These are phyloP conservation scores for Ascochyta fabae DNA, from an alignment of 2,329 filamentous ascomycete species.

Conservation along the genomic window DNA sequence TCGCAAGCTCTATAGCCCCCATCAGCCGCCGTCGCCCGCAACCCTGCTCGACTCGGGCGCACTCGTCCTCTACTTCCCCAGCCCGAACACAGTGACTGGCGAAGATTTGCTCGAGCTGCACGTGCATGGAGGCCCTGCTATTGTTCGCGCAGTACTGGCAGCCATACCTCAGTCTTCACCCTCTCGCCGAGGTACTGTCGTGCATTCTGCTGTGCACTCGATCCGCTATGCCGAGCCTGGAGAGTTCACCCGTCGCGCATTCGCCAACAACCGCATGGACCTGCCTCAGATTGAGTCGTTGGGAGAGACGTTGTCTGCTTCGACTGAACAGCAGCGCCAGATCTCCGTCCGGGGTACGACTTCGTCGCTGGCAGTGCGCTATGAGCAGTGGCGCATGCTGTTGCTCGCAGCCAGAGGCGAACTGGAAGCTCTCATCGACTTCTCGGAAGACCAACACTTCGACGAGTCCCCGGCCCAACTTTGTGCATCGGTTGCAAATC, in stretches of 20 bases:
- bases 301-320: slow-evolving; percentile 64
- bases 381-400: slow-evolving; percentile 80
- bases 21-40: slow-evolving; percentile 46
- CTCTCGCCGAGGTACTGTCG: not conserved
- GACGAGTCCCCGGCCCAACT: slow-evolving; percentile 82
- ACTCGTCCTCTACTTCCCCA: slow-evolving; percentile 81
- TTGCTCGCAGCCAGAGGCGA: slow-evolving; percentile 85
- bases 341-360: slow-evolving; percentile 81
- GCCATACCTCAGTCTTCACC: slow-evolving; percentile 69
- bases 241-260: slow-evolving; percentile 92
- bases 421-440: slow-evolving; percentile 94
- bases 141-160: slow-evolving; percentile 82
- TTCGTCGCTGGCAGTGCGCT: slow-evolving; percentile 72
- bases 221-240: slow-evolving; percentile 92
- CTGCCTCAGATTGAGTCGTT: slow-evolving; percentile 79
- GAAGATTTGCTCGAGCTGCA: slow-evolving; percentile 93
- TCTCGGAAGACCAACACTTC: slow-evolving; percentile 96
- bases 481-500: slow-evolving; percentile 69
- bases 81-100: slow-evolving; percentile 83
- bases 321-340: slow-evolving; percentile 92
- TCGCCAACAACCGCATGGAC: slow-evolving; percentile 83
- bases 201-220: slow-evolving; percentile 7
- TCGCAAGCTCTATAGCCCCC: slow-evolving; percentile 73
- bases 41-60: slow-evolving; percentile 76
- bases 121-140: slow-evolving; percentile 89